Conservation (phyloP, 345 rosid species). For the Trapa incisa region DNA sequence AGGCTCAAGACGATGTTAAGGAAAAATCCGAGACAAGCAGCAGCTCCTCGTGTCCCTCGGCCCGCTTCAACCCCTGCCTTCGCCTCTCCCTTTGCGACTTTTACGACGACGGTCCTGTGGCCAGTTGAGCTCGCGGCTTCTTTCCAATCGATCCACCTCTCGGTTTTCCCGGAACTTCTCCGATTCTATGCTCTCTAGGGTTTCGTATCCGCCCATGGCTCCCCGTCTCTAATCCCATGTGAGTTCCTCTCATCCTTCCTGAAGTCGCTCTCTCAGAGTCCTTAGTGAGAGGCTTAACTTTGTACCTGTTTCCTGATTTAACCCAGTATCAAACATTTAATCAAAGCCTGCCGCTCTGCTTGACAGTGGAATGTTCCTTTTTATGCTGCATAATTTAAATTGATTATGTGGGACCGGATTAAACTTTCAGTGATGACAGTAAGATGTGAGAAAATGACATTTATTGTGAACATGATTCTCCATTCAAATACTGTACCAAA, state of each 20-base stretch:
- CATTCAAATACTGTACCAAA: not conserved
- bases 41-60: not conserved
- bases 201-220: slow-evolving; percentile 2
- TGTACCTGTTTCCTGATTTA: not conserved
- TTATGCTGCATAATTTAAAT: not conserved
- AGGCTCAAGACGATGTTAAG: not conserved
- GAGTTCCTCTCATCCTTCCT: slow-evolving; percentile 2
- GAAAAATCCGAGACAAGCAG: not conserved
- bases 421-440: not conserved
- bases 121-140: not conserved
- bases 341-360: not conserved
- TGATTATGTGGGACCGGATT: not conserved
- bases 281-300: not conserved
- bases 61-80: not conserved
- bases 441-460: not conserved
- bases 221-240: not conserved
- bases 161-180: not conserved
- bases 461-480: not conserved
- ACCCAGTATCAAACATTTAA: no score
- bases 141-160: not conserved
- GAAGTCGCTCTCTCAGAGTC: not conserved
- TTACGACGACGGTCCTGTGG: not conserved
- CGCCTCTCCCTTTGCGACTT: not conserved
- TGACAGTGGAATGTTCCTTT: not conserved
- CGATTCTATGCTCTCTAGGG: not conserved